These are phyloP conservation scores for Auxenochlorella protothecoides DNA, from an alignment of 139 green algal genomes.

Conservation along the genomic window DNA sequence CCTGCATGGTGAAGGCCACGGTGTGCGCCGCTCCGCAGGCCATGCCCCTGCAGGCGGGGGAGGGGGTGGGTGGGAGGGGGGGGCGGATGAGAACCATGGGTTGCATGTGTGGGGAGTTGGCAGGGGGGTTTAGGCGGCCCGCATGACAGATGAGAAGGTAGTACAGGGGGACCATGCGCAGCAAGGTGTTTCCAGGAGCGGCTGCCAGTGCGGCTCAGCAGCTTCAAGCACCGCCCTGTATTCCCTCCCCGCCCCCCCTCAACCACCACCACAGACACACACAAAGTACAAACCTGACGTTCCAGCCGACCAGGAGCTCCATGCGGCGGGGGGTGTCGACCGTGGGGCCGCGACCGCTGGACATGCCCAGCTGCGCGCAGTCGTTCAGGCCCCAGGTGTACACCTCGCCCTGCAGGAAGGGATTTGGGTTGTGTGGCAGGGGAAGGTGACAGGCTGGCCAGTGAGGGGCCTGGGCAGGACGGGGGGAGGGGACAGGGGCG, in stretches of 20 bases:
- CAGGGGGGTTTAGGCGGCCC: too few relatives aligned
- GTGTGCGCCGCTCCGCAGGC: constrained; percentile 59
- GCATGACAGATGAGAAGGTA: too few relatives aligned
- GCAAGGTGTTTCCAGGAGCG: too few relatives aligned
- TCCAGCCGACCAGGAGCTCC: constrained; percentile 40
- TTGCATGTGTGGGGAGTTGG: neutral
- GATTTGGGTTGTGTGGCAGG: too few relatives aligned
- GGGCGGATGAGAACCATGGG: neutral
- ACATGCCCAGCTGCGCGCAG: constrained; percentile 40
- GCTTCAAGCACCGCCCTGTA: neutral
- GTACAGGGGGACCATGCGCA: too few relatives aligned
- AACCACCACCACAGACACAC: constrained; percentile 5
- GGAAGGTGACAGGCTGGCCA: too few relatives aligned
- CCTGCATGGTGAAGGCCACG: constrained; percentile 54
- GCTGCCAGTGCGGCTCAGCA: too few relatives aligned
- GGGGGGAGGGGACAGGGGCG: neutral
- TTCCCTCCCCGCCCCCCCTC: neutral
- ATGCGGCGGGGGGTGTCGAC: constrained; percentile 44
- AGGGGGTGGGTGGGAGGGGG: neutral
- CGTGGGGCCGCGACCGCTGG: constrained; percentile 21
- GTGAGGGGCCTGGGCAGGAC: neutral
- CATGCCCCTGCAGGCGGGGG: constrained; percentile 6
- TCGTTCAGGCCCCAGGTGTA: constrained; percentile 73
- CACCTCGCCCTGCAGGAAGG: constrained; percentile 38
- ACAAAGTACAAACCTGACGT: constrained; percentile 26